Percentiles rank a stretch among this genome's conserved stretches.
phyloP scores from a whole-genome alignment of 768 basidiomycete genomes.

The Hygrocybe punicea region DNA sequence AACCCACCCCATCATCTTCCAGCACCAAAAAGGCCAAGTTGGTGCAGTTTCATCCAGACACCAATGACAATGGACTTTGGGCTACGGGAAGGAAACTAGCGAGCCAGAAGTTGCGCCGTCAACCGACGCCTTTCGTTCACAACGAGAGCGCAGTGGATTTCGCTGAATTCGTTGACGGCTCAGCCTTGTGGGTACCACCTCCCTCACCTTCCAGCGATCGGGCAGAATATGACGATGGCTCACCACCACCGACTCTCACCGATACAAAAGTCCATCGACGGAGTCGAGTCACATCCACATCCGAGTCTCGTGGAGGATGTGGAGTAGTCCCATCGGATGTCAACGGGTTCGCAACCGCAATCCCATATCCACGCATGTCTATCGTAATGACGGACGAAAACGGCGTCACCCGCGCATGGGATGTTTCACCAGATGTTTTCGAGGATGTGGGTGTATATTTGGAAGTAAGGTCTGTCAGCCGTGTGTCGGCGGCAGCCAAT shows the following conservation, averaged over 20 bases:
- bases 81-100: neutral
- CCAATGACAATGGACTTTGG: constrained; percentile 3
- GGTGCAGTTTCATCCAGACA: constrained; percentile 3
- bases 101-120: neutral
- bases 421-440: neutral
- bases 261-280: neutral
- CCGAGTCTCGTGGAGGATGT: neutral
- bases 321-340: neutral
- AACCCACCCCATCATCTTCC: neutral
- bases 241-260: neutral
- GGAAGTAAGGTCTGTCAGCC: neutral
- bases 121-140: neutral
- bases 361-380: neutral
- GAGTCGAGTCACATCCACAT: neutral
- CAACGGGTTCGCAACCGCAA: neutral
- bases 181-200: neutral
- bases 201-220: neutral
- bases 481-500: neutral
- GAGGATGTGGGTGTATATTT: neutral
- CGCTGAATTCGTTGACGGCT: neutral
- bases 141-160: neutral
- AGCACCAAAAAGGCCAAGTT: neutral
- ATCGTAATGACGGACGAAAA: constrained; percentile 3
- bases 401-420: neutral
- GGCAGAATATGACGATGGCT: neutral